Base-by-base conservation (phyloP, 2,329 filamentous ascomycete genomes). In the Talaromyces sp. region DNA sequence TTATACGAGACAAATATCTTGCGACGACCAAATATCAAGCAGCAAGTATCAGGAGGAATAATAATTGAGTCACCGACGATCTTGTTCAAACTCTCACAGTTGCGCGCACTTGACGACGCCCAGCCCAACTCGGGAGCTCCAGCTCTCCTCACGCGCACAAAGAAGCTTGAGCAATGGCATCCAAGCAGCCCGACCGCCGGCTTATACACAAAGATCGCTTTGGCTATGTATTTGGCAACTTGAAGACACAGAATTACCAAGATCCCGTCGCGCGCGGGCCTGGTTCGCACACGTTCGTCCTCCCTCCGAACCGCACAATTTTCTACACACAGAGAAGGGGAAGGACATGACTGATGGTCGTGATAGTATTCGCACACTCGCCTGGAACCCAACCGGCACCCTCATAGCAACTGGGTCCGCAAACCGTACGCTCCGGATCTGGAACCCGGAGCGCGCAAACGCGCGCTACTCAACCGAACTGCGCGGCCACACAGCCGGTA, bases 341-440 rank as follows among this genome's bases (percentile, higher is more conserved):
- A 19, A 25, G 31, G 60, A 39, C 22, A 25, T 31, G 35, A 17
- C 39, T 25, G 50, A 56, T 27, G 33, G n/a, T 11, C 4, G 31
- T 22, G 8, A 62, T 69, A 92, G 89, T 68, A 84, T 96, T 64
- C 88, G 91, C 47, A 89, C 90, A 1, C 89, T 98, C 69, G 89
- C 91, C 45, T 98, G 94, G 94, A 97, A 94, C 69, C 91, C 93
- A 0, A 83, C 91, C 0, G 93, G 94, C 39, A 90, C 87, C 9
- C 83, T 95, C 66, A 88, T 98, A 67, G 94, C 94, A 0, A 96
- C 93, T 0, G 93, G 92, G 2, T 90, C 92, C 2, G 92, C 94
- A 9, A 90, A 98, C 78, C 93, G 94, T 62, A 89, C 89, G 0
- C 83, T 99, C 52, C 89, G 93, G n/a, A 88, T 99, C 69, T 99